These are phyloP conservation scores for Umbilicaria muhlenbergii DNA, from an alignment of 495 filamentous ascomycete species.

Conservation along the genomic window DNA sequence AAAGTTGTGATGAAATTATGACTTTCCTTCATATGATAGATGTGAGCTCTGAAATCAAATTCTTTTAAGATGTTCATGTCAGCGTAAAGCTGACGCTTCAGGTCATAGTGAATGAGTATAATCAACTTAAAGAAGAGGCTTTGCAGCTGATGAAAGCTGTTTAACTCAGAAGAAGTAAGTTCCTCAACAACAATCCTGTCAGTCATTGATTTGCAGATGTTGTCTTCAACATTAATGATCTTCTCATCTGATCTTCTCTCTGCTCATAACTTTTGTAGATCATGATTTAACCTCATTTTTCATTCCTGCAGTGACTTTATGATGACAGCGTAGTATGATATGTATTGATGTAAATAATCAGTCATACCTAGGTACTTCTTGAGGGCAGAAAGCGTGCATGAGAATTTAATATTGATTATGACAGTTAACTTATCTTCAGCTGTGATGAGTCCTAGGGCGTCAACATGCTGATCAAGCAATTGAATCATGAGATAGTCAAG, in stretches of 20 bases:
- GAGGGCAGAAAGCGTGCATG: background rate
- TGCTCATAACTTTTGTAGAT: too few species aligned
- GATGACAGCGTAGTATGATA: background rate
- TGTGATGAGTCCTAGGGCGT: background rate
- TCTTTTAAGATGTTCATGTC: background rate
- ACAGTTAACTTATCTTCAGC: background rate
- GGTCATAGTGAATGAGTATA: background rate
- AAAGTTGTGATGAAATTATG: background rate
- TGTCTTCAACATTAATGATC: too few species aligned
- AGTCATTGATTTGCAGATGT: too few species aligned
- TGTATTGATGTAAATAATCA: background rate
- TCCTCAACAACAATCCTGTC: too few species aligned
- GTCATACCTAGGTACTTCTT: background rate
- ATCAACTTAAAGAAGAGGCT: too few species aligned
- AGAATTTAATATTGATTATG: background rate
- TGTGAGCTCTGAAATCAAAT: background rate
- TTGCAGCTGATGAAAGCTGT: background rate
- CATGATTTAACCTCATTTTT: conserved; percentile 1
- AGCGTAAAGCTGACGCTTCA: too few species aligned
- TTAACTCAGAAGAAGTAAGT: background rate
- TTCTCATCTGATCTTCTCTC: background rate
- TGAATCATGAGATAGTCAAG: background rate
- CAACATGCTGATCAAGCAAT: background rate
- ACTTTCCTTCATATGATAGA: background rate
- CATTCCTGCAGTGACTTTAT: background rate